phyloP scores from a whole-genome alignment of 83 land plant species.

The Larix sibirica region DNA sequence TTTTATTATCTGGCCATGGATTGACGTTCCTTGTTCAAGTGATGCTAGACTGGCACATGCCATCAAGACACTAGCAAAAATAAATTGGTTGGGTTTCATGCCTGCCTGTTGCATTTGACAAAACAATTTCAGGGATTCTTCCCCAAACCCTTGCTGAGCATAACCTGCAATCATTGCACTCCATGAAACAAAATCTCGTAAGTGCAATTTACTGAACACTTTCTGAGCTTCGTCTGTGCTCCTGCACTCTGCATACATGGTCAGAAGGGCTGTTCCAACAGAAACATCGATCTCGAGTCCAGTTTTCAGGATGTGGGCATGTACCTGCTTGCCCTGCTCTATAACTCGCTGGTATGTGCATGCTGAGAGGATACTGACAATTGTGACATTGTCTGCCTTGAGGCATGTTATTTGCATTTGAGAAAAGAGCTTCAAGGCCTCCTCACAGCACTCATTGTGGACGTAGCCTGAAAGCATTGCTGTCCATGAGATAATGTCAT shows the following conservation, averaged over 20 bases:
- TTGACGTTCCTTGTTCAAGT: slow-evolving; percentile 4
- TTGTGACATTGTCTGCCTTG: slow-evolving; percentile 24
- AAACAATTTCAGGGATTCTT: slow-evolving; percentile 24
- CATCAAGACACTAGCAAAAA: slow-evolving; percentile 15
- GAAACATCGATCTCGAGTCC: slow-evolving; percentile 14
- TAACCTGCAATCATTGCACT: slow-evolving; percentile 31
- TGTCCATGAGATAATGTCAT: slow-evolving; percentile 25
- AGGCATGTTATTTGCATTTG: slow-evolving; percentile 5
- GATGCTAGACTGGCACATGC: slow-evolving; percentile 18
- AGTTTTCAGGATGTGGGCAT: slow-evolving; percentile 21
- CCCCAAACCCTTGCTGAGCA: slow-evolving; percentile 10
- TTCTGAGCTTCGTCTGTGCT: slow-evolving; percentile 9
- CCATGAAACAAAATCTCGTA: slow-evolving; percentile 29
- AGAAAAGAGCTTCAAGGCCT: slow-evolving; percentile 18
- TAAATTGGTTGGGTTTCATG: slow-evolving; percentile 17
- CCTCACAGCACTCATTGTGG: slow-evolving; percentile 21
- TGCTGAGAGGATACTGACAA: slow-evolving; percentile 24
- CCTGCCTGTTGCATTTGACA: slow-evolving; percentile 8
- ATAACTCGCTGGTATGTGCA: slow-evolving; percentile 15
- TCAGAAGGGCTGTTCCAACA: slow-evolving; percentile 23
- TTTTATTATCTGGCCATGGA: slow-evolving; percentile 21
- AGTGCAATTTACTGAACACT: slow-evolving; percentile 21
- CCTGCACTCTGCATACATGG: slow-evolving; percentile 32
- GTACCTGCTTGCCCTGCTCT: slow-evolving; percentile 19
- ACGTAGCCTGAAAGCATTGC: slow-evolving; percentile 29